phyloP scores from a whole-genome alignment of 208 protist genomes.

The Leishmania mexicana region DNA sequence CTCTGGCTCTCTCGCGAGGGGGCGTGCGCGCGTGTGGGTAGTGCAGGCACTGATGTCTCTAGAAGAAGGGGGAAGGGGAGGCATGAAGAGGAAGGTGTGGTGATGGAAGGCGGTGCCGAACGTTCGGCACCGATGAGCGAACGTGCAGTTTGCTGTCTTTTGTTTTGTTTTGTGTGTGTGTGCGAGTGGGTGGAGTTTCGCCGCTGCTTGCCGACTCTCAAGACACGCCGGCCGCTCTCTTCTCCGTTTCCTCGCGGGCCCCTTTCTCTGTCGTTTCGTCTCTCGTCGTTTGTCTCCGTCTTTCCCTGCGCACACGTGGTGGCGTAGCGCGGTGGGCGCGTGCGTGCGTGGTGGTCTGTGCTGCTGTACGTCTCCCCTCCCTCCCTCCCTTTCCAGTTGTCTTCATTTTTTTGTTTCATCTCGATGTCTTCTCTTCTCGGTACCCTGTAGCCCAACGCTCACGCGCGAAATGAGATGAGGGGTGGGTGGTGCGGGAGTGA shows the following conservation, averaged over 20 bases:
- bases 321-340: too few species aligned
- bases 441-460: neutral
- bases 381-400: neutral
- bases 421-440: neutral
- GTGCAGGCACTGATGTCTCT: neutral
- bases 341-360: neutral
- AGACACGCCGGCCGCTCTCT: neutral
- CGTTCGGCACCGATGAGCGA: neutral
- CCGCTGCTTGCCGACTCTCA: neutral
- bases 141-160: neutral
- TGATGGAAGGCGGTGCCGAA: neutral
- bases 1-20: too few species aligned
- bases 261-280: neutral
- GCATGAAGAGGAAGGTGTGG: neutral
- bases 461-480: neutral
- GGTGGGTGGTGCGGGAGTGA: neutral
- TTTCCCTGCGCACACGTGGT: neutral
- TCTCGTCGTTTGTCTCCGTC: neutral
- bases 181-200: neutral
- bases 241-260: neutral
- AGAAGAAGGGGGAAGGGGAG: neutral
- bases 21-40: neutral
- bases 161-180: too few species aligned
- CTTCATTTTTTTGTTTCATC: neutral
- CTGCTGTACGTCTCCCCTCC: conserved; percentile 8